phyloP scores from a whole-genome alignment of 495 filamentous ascomycete genomes.

The Xylaria telfairii region DNA sequence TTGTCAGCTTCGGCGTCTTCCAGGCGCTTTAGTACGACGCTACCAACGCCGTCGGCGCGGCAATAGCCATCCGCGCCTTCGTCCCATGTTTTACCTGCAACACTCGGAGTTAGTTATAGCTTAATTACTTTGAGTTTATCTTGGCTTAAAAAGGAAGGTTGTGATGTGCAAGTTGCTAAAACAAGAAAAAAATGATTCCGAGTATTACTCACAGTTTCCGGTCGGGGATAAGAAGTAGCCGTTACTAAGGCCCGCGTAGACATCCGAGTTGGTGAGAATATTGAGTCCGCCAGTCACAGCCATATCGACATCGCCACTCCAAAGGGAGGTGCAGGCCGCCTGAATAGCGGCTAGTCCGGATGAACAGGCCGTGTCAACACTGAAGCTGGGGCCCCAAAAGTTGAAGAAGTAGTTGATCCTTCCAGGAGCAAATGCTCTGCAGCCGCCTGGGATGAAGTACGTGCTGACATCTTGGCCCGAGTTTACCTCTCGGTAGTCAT shows the following conservation, averaged over 20 bases:
- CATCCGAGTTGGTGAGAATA: conserved; percentile 18
- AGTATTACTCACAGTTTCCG: too few species aligned
- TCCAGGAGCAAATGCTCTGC: conserved; percentile 70
- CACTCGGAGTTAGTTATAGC: too few species aligned
- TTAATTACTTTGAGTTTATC: too few species aligned
- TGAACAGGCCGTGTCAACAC: conserved; percentile 51
- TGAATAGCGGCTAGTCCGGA: conserved; percentile 44
- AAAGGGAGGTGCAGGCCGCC: conserved; percentile 52
- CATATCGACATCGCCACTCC: conserved; percentile 71
- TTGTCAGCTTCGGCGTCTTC: conserved; percentile 54
- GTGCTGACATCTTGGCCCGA: conserved; percentile 78
- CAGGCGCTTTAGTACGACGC: conserved; percentile 51
- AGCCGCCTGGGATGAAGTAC: conserved; percentile 79
- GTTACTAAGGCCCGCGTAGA: neutral
- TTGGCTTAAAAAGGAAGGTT: too few species aligned
- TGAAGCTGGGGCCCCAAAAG: conserved; percentile 46
- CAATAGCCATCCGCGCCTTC: conserved; percentile 61
- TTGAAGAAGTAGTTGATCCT: conserved; percentile 51
- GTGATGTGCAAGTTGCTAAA: too few species aligned
- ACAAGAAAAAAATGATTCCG: too few species aligned
- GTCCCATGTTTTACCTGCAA: conserved; percentile 31
- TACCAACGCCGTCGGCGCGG: conserved; percentile 50
- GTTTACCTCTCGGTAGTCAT: conserved; percentile 81
- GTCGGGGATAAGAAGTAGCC: conserved; percentile 19
- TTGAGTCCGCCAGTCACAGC: conserved; percentile 37